These are phyloP conservation scores for Infundibulicybe gibba DNA, from an alignment of 768 basidiomycete species.

Conservation along the genomic window DNA sequence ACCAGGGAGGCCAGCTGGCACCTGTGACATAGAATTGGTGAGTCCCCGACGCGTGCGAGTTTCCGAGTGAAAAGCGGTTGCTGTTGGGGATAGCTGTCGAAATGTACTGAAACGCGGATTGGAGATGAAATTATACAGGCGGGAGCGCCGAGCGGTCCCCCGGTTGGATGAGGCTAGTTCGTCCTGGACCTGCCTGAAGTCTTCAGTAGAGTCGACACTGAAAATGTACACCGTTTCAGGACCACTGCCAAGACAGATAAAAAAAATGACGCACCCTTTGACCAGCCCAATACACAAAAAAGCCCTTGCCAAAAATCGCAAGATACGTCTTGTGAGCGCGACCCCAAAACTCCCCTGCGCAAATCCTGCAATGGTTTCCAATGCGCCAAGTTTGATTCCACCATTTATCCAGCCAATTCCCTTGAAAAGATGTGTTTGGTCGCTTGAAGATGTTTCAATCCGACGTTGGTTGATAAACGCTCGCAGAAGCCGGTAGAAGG, in stretches of 20 bases:
- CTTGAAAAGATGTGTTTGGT: conserved; percentile 46
- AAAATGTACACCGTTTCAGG: not conserved
- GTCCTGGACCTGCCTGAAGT: conserved; percentile 41
- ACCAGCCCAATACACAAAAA: conserved; percentile 58
- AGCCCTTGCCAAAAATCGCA: conserved; percentile 52
- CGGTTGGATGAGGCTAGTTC: conserved; percentile 25
- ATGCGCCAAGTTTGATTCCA: conserved; percentile 57
- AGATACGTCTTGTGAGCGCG: conserved; percentile 50
- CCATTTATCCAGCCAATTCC: conserved; percentile 67
- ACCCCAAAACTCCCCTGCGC: conserved; percentile 48
- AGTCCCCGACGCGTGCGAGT: conserved; percentile 20
- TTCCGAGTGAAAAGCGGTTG: conserved; percentile 32
- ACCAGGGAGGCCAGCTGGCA: conserved; percentile 2
- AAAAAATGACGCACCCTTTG: conserved; percentile 52
- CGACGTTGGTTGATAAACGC: conserved; percentile 47
- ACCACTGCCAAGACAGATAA: not conserved
- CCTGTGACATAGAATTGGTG: conserved; percentile 3
- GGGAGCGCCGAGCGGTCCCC: conserved; percentile 22
- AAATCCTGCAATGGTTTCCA: conserved; percentile 68
- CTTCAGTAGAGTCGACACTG: conserved; percentile 53
- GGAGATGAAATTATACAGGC: conserved; percentile 45
- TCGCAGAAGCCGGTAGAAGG: conserved; percentile 53
- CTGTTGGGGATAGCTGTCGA: conserved; percentile 46
- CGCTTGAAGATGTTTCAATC: conserved; percentile 42
- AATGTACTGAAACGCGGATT: conserved; percentile 55